phyloP scores from a whole-genome alignment of 1,139 yeast species.

The Zhuliangozyma parablackwelliae region DNA sequence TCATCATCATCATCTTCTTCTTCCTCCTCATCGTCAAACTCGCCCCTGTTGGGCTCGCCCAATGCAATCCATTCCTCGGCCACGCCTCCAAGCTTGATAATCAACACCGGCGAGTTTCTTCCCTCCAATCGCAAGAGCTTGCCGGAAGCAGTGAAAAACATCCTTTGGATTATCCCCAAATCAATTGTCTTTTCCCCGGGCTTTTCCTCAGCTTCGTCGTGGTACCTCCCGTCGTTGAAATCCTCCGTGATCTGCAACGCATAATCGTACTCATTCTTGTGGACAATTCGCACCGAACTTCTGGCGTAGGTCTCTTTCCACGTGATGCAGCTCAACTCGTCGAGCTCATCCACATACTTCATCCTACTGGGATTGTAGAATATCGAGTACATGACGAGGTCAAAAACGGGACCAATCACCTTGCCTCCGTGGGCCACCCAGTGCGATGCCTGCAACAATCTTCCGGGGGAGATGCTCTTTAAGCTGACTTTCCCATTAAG shows the following conservation, averaged over 20 bases:
- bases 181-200: constrained; percentile 33
- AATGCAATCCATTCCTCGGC: constrained; percentile 53
- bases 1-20: constrained; percentile 26
- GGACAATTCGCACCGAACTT: constrained; percentile 41
- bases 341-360: constrained; percentile 26
- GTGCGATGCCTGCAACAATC: constrained; percentile 61
- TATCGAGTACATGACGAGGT: constrained; percentile 56
- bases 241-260: constrained; percentile 50
- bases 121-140: constrained; percentile 61
- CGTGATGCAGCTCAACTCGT: constrained; percentile 38
- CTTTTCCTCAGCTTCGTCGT: constrained; percentile 47
- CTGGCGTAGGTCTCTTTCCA: constrained; percentile 78
- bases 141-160: constrained; percentile 75
- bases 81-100: constrained; percentile 36
- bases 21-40: constrained; percentile 23
- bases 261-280: constrained; percentile 25
- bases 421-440: constrained; percentile 28
- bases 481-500: constrained; percentile 46
- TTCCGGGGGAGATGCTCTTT: constrained; percentile 57
- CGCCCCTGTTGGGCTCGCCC: constrained; percentile 36
- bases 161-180: constrained; percentile 42
- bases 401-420: constrained; percentile 58
- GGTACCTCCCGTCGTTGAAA: constrained; percentile 72
- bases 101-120: constrained; percentile 63
- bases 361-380: constrained; percentile 58